A percentile compares a stretch with the other conserved stretches of the same genome.
phyloP scores from a whole-genome alignment of 2,329 filamentous ascomycete genomes.

The Tolypocladium tropicale region DNA sequence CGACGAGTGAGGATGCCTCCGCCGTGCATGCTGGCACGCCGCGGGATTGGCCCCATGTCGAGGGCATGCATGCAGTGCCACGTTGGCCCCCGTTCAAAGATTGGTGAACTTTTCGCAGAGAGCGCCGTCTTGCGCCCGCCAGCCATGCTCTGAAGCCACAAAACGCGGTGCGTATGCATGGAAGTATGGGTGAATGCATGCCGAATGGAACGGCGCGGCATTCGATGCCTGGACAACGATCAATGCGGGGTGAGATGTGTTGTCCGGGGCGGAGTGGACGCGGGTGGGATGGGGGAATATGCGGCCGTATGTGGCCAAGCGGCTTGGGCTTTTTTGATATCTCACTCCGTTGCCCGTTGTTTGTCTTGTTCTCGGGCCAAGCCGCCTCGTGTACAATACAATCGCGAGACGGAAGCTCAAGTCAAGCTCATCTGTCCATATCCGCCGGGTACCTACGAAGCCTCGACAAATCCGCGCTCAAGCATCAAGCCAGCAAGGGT shows the following conservation, averaged over 20 bases:
- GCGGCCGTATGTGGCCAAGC: neutral
- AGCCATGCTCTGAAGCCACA: neutral
- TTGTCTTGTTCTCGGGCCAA: too few species aligned
- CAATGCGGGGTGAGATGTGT: neutral
- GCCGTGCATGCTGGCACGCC: neutral
- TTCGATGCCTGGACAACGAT: neutral
- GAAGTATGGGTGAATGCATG: neutral
- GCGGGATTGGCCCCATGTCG: neutral
- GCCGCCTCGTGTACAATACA: neutral
- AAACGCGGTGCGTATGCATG: neutral
- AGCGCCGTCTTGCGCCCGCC: neutral
- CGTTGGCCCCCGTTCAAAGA: neutral
- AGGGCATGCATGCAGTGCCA: slow-evolving; percentile 6
- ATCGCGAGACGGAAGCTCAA: neutral
- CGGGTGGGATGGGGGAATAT: neutral
- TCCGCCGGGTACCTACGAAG: neutral
- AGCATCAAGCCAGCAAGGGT: neutral
- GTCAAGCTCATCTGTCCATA: neutral
- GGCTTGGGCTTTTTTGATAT: neutral
- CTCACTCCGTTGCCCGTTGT: neutral
- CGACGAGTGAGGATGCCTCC: neutral
- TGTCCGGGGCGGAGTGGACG: neutral
- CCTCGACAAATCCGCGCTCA: neutral
- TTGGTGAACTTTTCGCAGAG: neutral
- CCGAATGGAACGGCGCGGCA: neutral